Conservation (phyloP, 768 basidiomycete species). For the Kwoniella bestiolae region DNA sequence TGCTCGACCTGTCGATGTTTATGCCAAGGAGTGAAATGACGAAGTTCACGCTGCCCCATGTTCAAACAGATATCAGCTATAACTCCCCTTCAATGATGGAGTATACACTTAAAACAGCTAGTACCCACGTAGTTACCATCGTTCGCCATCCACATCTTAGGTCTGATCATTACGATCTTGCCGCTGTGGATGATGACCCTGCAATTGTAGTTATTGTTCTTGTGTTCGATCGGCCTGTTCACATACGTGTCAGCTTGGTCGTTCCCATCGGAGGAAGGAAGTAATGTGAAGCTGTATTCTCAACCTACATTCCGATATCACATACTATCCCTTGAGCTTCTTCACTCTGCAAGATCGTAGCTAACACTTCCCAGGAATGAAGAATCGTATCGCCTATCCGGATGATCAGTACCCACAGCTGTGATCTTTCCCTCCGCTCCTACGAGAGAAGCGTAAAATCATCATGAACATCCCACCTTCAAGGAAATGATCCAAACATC, state of each 20-base stretch:
- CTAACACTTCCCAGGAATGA: conserved; percentile 97
- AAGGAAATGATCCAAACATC: conserved; percentile 95
- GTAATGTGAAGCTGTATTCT: no score
- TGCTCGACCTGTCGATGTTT: conserved; percentile 90
- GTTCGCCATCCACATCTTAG: conserved; percentile 99
- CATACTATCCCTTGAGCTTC: conserved; percentile 85
- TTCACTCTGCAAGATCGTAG: conserved; percentile 81
- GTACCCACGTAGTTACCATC: conserved; percentile 97
- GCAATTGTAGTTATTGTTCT: conserved; percentile 98
- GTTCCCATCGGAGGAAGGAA: no score
- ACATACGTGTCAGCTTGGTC: not conserved
- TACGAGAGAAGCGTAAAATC: no score
- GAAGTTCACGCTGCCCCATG: conserved; percentile 53
- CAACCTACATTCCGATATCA: conserved; percentile 88
- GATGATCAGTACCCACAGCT: no score
- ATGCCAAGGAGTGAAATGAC: conserved; percentile 89
- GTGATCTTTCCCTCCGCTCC: no score
- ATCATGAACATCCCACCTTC: conserved; percentile 80
- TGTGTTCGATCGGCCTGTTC: conserved; percentile 90
- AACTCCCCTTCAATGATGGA: not conserved
- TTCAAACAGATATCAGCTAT: conserved; percentile 8
- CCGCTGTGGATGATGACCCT: conserved; percentile 84
- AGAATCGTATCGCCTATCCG: conserved; percentile 87
- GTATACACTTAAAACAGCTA: conserved; percentile 62
- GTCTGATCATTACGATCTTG: conserved; percentile 89